Evolutionary conservation across 2,329 filamentous ascomycete genomes (phyloP).

Genomic region (Pleoardoris graminearum): DNA sequence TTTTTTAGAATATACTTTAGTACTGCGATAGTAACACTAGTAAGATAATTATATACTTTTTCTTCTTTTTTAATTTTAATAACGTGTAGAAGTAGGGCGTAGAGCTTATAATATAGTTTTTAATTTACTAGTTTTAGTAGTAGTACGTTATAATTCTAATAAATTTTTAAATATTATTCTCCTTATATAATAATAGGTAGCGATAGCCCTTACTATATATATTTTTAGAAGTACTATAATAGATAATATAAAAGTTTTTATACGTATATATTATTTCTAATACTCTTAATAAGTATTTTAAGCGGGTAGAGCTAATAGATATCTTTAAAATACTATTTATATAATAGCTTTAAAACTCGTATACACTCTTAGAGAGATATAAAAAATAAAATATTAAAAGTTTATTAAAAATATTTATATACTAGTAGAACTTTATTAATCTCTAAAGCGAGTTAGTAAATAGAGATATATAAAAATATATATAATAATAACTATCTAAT

Average conservation of each 20-base stretch:
- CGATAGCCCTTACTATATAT: conserved; percentile 23
- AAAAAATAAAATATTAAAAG: conserved; percentile 25
- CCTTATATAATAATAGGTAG: conserved; percentile 21
- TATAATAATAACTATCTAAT: conserved; percentile 38
- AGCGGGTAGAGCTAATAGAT: conserved; percentile 18
- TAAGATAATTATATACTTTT: conserved; percentile 18
- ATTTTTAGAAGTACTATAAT: conserved; percentile 23
- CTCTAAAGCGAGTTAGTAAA: conserved; percentile 24
- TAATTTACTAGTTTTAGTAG: conserved; percentile 41
- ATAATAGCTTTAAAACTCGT: conserved; percentile 20
- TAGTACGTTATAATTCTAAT: conserved; percentile 17
- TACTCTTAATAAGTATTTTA: conserved; percentile 28
- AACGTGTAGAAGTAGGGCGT: conserved; percentile 36
- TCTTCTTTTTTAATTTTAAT: conserved; percentile 36
- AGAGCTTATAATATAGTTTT: conserved; percentile 37
- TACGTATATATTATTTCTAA: conserved; percentile 20
- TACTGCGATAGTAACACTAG: conserved; percentile 9
- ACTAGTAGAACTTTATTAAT: conserved; percentile 13
- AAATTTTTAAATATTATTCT: conserved; percentile 26
- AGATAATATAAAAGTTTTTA: conserved; percentile 28
- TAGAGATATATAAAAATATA: conserved; percentile 24
- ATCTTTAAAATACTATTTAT: conserved; percentile 17
- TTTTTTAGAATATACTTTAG: conserved; percentile 22
- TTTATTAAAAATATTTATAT: conserved; percentile 13
- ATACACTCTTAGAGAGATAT: conserved; percentile 26